phyloP scores from a whole-genome alignment of 495 filamentous ascomycete genomes.

The Aspergillus hancockii region DNA sequence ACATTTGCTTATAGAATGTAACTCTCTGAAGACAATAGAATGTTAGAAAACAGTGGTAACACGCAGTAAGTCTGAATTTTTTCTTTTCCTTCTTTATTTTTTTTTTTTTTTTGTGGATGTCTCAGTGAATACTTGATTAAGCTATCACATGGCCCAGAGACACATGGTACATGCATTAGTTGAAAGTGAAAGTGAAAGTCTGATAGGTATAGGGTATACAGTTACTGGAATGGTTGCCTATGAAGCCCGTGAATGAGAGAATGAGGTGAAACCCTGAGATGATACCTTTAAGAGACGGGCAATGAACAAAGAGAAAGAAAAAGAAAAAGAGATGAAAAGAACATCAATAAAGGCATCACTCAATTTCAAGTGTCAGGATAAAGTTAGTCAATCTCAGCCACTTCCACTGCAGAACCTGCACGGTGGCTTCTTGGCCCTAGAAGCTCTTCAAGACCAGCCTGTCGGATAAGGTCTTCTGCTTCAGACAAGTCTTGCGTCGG shows the following conservation, averaged over 20 bases:
- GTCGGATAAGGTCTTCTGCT: conserved; percentile 17
- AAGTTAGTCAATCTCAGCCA: conserved; percentile 20
- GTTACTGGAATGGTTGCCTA: background rate
- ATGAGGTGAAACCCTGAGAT: background rate
- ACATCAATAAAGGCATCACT: background rate
- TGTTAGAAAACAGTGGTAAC: too few species aligned
- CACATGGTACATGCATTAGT: background rate
- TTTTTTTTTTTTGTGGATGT: too few species aligned
- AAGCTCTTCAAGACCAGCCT: conserved; percentile 20
- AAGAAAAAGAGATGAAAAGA: background rate
- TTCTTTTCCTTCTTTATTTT: too few species aligned
- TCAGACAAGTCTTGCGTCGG: conserved; percentile 18
- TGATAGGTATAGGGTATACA: background rate
- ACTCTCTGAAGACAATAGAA: too few species aligned
- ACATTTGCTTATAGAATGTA: too few species aligned
- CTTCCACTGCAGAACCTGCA: conserved; percentile 7
- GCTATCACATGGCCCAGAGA: background rate
- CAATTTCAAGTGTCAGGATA: conserved; percentile 5
- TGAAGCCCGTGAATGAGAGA: background rate
- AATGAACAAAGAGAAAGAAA: background rate
- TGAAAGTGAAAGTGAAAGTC: background rate
- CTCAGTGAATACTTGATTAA: background rate
- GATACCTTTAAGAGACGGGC: background rate
- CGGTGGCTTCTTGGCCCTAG: conserved; percentile 18
- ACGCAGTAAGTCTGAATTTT: background rate